Evolutionary conservation across 1,139 yeast species (phyloP), one percentile per base, ranked within the genome.

Genomic region (Geotrichum carabidarum): DNA sequence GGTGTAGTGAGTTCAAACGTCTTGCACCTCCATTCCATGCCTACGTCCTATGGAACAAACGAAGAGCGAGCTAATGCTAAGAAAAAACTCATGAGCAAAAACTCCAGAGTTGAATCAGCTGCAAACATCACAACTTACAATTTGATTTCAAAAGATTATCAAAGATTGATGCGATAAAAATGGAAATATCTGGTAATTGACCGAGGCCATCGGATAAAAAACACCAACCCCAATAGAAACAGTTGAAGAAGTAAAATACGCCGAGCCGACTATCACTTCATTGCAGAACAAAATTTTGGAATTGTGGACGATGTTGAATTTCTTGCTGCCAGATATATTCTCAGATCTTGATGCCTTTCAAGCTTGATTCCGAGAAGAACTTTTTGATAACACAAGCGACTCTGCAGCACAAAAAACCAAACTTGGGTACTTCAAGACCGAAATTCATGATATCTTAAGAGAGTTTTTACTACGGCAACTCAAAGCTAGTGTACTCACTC

Each of bases 1-100:
- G 99, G 99, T 99, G 93, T 68, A 90, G 91, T 96, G 99, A 94
- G 68, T 91, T 94, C 73, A 94, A 93, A 66, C 83, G 95, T 63
- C 94, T 93, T 75, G 98, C 98, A 0, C 99, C 99, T 99, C 99
- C 0, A 86, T 94, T 69, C 91, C 93, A 68, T 94, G 93, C 1
- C 93, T 68, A 93, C 98, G 0, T 94, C 94, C 68, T 94, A 93
- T 66, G 99, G 99, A 0, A 83, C 94, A 9, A 99, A 98, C 0
- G 96, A 87, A 64, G 98, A 93, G 68, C 83, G 99, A 66, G 93
- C 93, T 46, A 93, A 87, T 62, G 93, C 93, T 65, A 82, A 99
- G 63, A 85, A 85, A 60, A 68, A 93, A 91, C 98, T 98, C 98
- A 0, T 74, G 90, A 99, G 99, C 0, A 93, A 99, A 99, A 91